Percentiles rank a stretch among this genome's conserved stretches.
These are phyloP conservation scores for Kazachstania taianensis DNA, from an alignment of 805 yeast genomes.

Conservation along the genomic window DNA sequence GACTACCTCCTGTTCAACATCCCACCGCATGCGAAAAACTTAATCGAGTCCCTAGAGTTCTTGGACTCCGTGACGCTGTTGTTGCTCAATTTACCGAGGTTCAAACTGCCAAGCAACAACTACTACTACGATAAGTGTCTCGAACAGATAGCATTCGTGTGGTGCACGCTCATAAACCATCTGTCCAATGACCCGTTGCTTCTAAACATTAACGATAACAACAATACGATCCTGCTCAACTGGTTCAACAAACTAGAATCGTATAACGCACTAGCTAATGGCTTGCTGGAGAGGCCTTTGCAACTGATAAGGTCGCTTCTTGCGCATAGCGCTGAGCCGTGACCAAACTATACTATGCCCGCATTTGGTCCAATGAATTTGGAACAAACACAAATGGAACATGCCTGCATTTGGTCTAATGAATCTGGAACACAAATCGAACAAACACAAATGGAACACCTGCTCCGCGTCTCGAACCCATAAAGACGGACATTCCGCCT, in stretches of 20 bases:
- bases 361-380: no score
- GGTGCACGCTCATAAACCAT: slow-evolving; percentile 25
- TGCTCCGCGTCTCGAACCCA: no score
- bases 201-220: slow-evolving; percentile 12
- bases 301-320: slow-evolving; percentile 17
- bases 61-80: slow-evolving; percentile 24
- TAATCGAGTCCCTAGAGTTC: slow-evolving; percentile 22
- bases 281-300: slow-evolving; percentile 19
- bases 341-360: no score
- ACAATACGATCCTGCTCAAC: slow-evolving; percentile 10
- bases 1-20: slow-evolving; percentile 26
- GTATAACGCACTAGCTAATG: slow-evolving; percentile 19
- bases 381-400: no score
- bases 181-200: slow-evolving; percentile 15
- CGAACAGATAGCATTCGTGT: slow-evolving; percentile 27
- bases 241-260: slow-evolving; percentile 18
- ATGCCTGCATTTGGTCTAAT: no score
- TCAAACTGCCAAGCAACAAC: slow-evolving; percentile 26
- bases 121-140: slow-evolving; percentile 29
- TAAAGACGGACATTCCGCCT: no score
- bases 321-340: no score
- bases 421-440: no score
- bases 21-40: slow-evolving; percentile 24
- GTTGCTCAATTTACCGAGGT: slow-evolving; percentile 24
- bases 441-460: no score